A percentile compares a stretch with the other conserved stretches of the same genome.
Conservation (phyloP, 352 stramenopile genomes). For the Achlya hypogyna region DNA sequence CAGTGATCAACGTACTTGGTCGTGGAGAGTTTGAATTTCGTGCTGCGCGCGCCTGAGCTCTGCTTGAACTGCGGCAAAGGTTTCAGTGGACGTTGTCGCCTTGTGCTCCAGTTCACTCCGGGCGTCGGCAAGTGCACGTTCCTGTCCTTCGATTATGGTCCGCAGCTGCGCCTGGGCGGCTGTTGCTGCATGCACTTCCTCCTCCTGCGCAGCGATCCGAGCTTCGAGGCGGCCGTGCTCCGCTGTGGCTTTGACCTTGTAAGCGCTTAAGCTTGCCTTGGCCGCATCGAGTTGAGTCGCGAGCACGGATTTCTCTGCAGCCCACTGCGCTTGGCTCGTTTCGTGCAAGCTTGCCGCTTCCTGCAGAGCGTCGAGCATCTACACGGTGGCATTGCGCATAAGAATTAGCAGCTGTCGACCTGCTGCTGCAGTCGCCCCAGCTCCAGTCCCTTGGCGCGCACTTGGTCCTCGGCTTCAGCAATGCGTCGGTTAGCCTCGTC, state of each 20-base stretch:
- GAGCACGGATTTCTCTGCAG: constrained; percentile 8
- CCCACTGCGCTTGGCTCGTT: neutral
- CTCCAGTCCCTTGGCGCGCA: neutral
- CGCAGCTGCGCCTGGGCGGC: constrained; percentile 20
- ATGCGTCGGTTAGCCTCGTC: neutral
- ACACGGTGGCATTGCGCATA: neutral
- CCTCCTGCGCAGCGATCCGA: neutral
- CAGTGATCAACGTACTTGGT: neutral
- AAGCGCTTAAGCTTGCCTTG: neutral
- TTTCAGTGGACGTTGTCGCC: constrained; percentile 27
- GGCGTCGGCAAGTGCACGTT: constrained; percentile 3
- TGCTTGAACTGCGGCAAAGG: constrained; percentile 22
- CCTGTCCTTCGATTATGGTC: constrained; percentile 26
- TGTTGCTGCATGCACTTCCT: neutral
- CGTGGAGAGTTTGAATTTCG: constrained; percentile 36
- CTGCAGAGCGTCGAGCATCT: constrained; percentile 1
- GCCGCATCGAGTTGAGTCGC: constrained; percentile 6
- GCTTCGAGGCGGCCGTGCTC: neutral
- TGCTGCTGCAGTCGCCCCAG: neutral
- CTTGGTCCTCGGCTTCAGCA: neutral
- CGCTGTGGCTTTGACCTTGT: neutral
- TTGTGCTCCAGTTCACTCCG: constrained; percentile 15
- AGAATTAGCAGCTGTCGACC: neutral
- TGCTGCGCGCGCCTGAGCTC: constrained; percentile 26
- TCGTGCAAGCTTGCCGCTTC: neutral